phyloP scores from a whole-genome alignment of 345 rosid genomes.

The Jatropha curcas region DNA sequence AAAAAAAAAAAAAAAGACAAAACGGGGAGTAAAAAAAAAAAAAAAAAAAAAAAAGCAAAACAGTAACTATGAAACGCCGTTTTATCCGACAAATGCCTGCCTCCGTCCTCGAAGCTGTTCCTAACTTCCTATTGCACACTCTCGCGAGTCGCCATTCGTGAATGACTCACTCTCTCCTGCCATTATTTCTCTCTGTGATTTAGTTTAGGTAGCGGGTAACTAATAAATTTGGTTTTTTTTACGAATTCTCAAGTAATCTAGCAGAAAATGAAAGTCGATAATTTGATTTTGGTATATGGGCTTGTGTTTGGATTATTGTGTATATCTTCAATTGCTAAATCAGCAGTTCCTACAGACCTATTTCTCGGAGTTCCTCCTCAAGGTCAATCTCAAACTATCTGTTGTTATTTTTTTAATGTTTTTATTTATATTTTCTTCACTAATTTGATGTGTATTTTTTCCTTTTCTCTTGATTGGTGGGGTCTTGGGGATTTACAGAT shows the following conservation, averaged over 20 bases:
- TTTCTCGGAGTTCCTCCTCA: slow-evolving; percentile 83
- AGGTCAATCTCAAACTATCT: slow-evolving; percentile 41
- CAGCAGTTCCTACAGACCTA: slow-evolving; percentile 50
- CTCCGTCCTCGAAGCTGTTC: too few relatives aligned
- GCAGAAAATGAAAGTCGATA: slow-evolving; percentile 39
- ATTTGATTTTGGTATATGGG: slow-evolving; percentile 20
- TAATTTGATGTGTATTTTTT: not conserved
- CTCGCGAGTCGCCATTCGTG: not conserved
- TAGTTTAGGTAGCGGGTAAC: not conserved
- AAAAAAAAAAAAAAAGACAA: too few relatives aligned
- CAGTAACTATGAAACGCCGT: too few relatives aligned
- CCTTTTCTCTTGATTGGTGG: slow-evolving; percentile 1
- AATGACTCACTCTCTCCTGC: not conserved
- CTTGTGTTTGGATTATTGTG: slow-evolving; percentile 28
- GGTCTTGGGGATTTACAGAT: slow-evolving; percentile 45
- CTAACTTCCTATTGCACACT: too few relatives aligned
- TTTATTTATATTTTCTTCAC: not conserved
- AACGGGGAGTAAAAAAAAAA: too few relatives aligned
- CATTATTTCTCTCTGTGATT: not conserved
- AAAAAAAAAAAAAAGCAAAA: too few relatives aligned
- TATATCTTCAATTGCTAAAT: slow-evolving; percentile 37
- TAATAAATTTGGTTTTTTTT: not conserved
- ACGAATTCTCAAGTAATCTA: not conserved
- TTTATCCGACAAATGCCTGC: too few relatives aligned
- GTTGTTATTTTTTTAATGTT: not conserved